These are phyloP conservation scores for Hymenochaete sp. DNA, from an alignment of 1,284 basidiomycete species.

Conservation along the genomic window DNA sequence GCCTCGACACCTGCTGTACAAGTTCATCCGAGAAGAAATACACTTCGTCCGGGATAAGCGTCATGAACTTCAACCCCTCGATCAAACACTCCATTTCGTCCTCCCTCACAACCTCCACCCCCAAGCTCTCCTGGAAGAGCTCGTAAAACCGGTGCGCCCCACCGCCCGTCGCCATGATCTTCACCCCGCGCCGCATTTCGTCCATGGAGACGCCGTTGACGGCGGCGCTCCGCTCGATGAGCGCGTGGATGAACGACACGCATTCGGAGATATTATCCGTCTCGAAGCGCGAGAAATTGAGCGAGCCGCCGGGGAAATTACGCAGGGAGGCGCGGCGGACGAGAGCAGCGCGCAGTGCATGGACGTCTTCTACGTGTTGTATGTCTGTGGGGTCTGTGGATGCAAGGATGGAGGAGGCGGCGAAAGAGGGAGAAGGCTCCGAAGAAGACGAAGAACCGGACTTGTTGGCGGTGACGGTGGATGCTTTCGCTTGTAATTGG, in stretches of 20 bases:
- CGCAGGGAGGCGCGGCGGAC: conserved; percentile 63
- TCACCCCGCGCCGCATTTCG: conserved; percentile 89
- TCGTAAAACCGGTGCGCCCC: conserved; percentile 95
- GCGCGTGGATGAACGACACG: conserved; percentile 79
- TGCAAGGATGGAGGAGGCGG: neutral
- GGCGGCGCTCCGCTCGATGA: conserved; percentile 81
- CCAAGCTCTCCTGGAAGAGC: conserved; percentile 66
- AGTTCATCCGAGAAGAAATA: conserved; percentile 99
- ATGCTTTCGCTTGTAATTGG: too few relatives aligned
- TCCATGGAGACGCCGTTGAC: conserved; percentile 86
- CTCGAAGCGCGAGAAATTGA: conserved; percentile 98
- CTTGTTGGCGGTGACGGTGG: neutral
- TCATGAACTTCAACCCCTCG: conserved; percentile 94
- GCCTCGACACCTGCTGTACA: conserved; percentile 80
- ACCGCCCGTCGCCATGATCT: conserved; percentile 97
- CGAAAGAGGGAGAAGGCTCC: conserved; percentile 6
- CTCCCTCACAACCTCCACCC: conserved; percentile 81
- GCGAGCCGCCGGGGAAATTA: conserved; percentile 89
- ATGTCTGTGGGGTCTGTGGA: too few relatives aligned
- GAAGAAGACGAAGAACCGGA: conserved; percentile 20
- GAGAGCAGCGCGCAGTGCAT: conserved; percentile 49
- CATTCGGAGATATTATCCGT: conserved; percentile 84
- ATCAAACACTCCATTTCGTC: conserved; percentile 99
- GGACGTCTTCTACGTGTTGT: too few relatives aligned
- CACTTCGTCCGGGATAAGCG: conserved; percentile 93